phyloP scores from a whole-genome alignment of 108 stramenopile genomes.

The Pseudonitzschia delicatissima region DNA sequence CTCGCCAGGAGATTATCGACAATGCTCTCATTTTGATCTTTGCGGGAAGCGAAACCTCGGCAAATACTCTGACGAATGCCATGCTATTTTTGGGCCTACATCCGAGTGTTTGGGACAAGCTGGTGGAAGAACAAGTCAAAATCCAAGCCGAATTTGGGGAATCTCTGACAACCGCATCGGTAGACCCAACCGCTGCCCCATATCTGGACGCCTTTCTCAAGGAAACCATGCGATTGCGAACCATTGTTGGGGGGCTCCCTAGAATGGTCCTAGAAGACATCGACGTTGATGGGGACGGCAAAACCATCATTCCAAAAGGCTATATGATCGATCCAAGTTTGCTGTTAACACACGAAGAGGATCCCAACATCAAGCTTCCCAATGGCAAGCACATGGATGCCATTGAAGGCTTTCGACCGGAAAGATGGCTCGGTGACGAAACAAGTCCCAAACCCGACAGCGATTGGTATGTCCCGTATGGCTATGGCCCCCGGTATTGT shows the following conservation, averaged over 20 bases:
- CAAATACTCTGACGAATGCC: slow-evolving; percentile 37
- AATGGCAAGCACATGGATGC: slow-evolving; percentile 40
- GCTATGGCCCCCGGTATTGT: slow-evolving; percentile 49
- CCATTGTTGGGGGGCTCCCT: slow-evolving; percentile 34
- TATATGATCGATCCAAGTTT: not conserved
- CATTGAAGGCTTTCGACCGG: slow-evolving; percentile 40
- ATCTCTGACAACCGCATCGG: slow-evolving; percentile 28
- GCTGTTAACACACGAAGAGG: slow-evolving; percentile 9
- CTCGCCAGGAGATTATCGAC: slow-evolving; percentile 38
- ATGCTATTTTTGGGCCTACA: slow-evolving; percentile 42
- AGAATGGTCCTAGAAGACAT: slow-evolving; percentile 33
- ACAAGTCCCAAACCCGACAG: slow-evolving; percentile 26
- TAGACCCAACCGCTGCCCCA: slow-evolving; percentile 39
- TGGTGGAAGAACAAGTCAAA: slow-evolving; percentile 49
- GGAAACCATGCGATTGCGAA: slow-evolving; percentile 45
- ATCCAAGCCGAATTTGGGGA: slow-evolving; percentile 25
- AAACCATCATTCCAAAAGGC: slow-evolving; percentile 22
- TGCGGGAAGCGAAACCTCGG: slow-evolving; percentile 50
- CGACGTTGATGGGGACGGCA: slow-evolving; percentile 43
- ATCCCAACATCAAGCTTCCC: not conserved
- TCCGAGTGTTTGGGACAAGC: slow-evolving; percentile 41
- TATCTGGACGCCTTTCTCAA: slow-evolving; percentile 47
- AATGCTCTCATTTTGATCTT: slow-evolving; percentile 49
- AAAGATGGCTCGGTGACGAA: slow-evolving; percentile 37
- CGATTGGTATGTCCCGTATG: slow-evolving; percentile 39